A percentile compares a stretch with the other conserved stretches of the same genome.
phyloP scores from a whole-genome alignment of 2,329 filamentous ascomycete species.

The Ambrosiella cleistominuta region DNA sequence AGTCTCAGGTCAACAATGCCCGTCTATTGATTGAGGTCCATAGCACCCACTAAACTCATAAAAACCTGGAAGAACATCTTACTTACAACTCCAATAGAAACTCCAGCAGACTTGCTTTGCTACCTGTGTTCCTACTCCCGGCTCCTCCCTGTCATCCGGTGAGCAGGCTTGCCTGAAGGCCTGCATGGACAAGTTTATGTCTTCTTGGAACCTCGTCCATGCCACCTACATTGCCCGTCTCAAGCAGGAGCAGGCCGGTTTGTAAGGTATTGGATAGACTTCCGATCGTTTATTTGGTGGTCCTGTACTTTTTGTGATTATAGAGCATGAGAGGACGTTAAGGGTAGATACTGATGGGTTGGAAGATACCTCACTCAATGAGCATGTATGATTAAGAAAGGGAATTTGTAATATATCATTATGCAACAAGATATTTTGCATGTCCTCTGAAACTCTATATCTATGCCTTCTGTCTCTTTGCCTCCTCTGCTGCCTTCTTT shows the following conservation, averaged over 20 bases:
- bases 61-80: neutral
- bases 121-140: conserved; percentile 55
- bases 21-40: conserved; percentile 51
- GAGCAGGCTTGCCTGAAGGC: conserved; percentile 55
- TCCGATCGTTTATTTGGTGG: no score
- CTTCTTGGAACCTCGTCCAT: conserved; percentile 60
- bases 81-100: conserved; percentile 33
- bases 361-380: neutral
- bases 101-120: conserved; percentile 70
- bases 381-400: conserved; percentile 2
- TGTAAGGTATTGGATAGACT: no score
- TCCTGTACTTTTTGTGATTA: conserved; percentile 15
- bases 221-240: conserved; percentile 46
- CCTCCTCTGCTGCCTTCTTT: conserved; percentile 57
- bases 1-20: conserved; percentile 50
- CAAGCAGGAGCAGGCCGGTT: conserved; percentile 34
- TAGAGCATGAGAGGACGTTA: neutral
- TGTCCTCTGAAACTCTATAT: neutral
- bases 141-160: conserved; percentile 44
- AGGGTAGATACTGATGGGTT: neutral
- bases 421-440: neutral
- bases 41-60: conserved; percentile 5
- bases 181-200: conserved; percentile 78
- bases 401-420: neutral
- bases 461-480: conserved; percentile 30